Base-by-base conservation (phyloP, 1,139 yeast species). In the Pichia norvegensis region DNA sequence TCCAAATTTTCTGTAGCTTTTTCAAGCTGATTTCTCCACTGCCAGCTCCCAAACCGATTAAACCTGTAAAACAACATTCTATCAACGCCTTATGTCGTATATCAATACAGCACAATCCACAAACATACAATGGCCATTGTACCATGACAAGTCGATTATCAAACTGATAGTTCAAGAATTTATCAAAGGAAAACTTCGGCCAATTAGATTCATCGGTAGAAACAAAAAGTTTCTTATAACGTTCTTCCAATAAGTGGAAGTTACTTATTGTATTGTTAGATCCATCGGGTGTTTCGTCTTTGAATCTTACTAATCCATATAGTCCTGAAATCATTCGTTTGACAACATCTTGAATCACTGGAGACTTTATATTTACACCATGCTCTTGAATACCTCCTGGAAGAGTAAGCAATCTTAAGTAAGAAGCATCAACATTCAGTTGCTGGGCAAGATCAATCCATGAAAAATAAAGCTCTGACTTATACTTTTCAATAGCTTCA, bases 371-470 rank as follows among this genome's bases (percentile, higher is more conserved):
- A 2, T 58, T 63, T 16, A 73, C 55, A 4, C 63, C 62, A 23
- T 47, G 43, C 2, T 21, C 25, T 1, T 62, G 64, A 31, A 74
- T 51, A 14, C 67, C 57, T 8, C 70, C 67, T 22, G 63, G 63
- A 31, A 68, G 64, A 0, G 68, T 61, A 17, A 73, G 56, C 4
- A 73, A 51, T 45, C 70, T 64, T 41, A 76, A 51, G 33, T 67
- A 64, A 6, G 74, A 55, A 2, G 73, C 70, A 55, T 74, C 76
- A 2, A 69, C 67, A 43, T 74, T 75, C 33, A 73, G 50, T 47
- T 76, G 81, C 48, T 77, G 80, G 29, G 74, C 67, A 39, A 75
- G 56, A 55, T 78, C 83, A 53, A 68, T 70, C 81, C 81, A 78
- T 7, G 80, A 74, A 55, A 67, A 75, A 55, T 68, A 70, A 8